phyloP scores from a whole-genome alignment of 768 basidiomycete species.

The Gloeopeniophorella convolvens region DNA sequence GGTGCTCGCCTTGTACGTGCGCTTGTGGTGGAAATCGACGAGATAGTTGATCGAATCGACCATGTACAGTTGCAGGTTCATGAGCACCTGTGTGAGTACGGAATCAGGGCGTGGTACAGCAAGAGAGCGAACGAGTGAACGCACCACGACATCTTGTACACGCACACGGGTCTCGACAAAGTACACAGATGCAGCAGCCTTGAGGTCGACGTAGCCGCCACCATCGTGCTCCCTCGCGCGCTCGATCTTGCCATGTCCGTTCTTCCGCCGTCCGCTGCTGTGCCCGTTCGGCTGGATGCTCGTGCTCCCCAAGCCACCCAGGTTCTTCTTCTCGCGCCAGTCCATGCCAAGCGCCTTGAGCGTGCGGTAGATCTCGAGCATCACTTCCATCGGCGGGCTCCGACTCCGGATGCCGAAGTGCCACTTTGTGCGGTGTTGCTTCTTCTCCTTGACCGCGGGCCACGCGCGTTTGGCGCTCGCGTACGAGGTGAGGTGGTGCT shows the following conservation, averaged over 20 bases:
- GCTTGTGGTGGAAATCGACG: slow-evolving; percentile 97
- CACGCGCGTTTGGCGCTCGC: slow-evolving; percentile 44
- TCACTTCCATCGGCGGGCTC: slow-evolving; percentile 96
- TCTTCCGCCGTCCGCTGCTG: slow-evolving; percentile 25
- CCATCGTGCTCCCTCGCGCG: slow-evolving; percentile 59
- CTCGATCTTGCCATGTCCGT: slow-evolving; percentile 45
- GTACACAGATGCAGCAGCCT: slow-evolving; percentile 72
- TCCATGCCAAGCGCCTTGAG: slow-evolving; percentile 89
- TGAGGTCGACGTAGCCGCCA: slow-evolving; percentile 47
- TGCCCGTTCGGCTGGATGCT: slow-evolving; percentile 15
- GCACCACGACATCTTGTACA: slow-evolving; percentile 86
- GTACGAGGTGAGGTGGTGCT: slow-evolving; percentile 67
- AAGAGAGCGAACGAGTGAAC: slow-evolving; percentile 26
- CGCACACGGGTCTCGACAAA: slow-evolving; percentile 91
- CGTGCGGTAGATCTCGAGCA: slow-evolving; percentile 96
- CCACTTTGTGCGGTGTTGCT: slow-evolving; percentile 83
- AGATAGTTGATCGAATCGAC: slow-evolving; percentile 95
- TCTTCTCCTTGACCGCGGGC: slow-evolving; percentile 47
- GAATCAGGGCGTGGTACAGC: neutral
- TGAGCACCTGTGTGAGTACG: slow-evolving; percentile 59
- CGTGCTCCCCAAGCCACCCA: slow-evolving; percentile 64
- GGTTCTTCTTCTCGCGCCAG: slow-evolving; percentile 87
- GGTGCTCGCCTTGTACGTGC: slow-evolving; percentile 74
- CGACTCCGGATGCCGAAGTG: slow-evolving; percentile 96
- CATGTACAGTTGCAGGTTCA: slow-evolving; percentile 97